A percentile compares a stretch with the other conserved stretches of the same genome.
phyloP scores from a whole-genome alignment of 257 asterid genomes.

The Linderniella brevidens region DNA sequence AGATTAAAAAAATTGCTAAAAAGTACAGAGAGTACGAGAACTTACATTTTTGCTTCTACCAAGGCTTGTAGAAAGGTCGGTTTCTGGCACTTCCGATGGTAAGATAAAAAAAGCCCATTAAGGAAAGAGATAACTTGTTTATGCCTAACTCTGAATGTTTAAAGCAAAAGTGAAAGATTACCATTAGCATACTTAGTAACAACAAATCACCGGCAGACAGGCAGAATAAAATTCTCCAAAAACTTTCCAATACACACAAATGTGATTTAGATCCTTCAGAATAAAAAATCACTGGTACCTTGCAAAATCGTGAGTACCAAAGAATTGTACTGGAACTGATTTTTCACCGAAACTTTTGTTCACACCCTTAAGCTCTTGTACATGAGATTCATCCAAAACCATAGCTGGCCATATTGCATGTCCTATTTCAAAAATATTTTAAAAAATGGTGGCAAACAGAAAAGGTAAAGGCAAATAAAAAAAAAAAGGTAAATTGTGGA shows the following conservation, averaged over 20 bases:
- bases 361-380: conserved; percentile 51
- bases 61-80: conserved; percentile 49
- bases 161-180: background rate
- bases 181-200: background rate
- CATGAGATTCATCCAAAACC: conserved; percentile 70
- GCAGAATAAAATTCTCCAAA: conserved; percentile 1
- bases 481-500: too few relatives aligned
- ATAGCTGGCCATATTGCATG: conserved; percentile 98
- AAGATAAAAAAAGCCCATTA: conserved; percentile 76
- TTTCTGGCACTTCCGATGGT: conserved; percentile 83
- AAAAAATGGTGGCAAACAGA: too few relatives aligned
- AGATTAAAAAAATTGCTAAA: background rate
- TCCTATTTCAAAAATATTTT: conserved; percentile 29
- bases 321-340: conserved; percentile 83
- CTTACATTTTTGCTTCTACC: conserved; percentile 94
- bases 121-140: conserved; percentile 77
- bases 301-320: conserved; percentile 97
- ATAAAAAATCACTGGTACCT: conserved; percentile 29
- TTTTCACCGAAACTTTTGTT: conserved; percentile 61
- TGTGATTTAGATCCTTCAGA: background rate
- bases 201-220: background rate
- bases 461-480: too few relatives aligned
- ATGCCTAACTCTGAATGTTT: conserved; percentile 43
- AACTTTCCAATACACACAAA: conserved; percentile 11
- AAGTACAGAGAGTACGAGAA: background rate